phyloP scores from a whole-genome alignment of 108 stramenopile genomes.

The Craspedostauros australis region DNA sequence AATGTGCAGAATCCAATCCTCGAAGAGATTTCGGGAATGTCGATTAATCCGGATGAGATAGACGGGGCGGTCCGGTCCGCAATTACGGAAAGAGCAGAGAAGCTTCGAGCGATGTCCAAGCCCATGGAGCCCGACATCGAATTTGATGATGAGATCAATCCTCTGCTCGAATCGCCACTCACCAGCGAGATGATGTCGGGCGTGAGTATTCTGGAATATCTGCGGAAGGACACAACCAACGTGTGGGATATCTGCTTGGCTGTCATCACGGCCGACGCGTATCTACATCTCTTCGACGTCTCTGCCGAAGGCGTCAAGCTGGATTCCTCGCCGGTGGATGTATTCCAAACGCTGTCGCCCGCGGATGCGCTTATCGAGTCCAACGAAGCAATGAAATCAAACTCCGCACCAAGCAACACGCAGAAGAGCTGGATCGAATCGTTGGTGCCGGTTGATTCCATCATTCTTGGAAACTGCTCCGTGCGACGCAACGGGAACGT shows the following conservation, averaged over 20 bases:
- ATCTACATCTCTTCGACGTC: constrained; percentile 71
- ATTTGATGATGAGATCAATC: constrained; percentile 34
- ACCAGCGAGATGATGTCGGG: constrained; percentile 61
- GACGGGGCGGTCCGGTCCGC: constrained; percentile 54
- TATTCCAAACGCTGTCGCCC: too few relatives aligned
- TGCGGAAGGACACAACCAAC: too few relatives aligned
- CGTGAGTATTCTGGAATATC: too few relatives aligned
- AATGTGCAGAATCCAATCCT: constrained; percentile 42
- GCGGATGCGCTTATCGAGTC: too few relatives aligned
- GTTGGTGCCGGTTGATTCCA: too few relatives aligned
- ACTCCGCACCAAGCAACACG: too few relatives aligned
- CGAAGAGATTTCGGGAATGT: constrained; percentile 55
- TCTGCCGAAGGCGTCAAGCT: too few relatives aligned
- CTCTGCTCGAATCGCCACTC: constrained; percentile 59
- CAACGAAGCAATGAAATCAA: too few relatives aligned
- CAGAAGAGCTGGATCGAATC: too few relatives aligned
- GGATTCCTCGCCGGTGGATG: too few relatives aligned
- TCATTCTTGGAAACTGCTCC: too few relatives aligned
- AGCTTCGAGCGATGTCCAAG: constrained; percentile 23
- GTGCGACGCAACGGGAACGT: too few relatives aligned
- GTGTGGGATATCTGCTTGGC: constrained; percentile 67
- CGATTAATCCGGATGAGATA: constrained; percentile 46
- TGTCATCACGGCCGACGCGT: constrained; percentile 59
- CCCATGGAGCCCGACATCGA: constrained; percentile 19
- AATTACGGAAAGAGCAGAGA: constrained; percentile 48